Conservation (phyloP, 1,139 yeast genomes). For the Candida tropicalis region DNA sequence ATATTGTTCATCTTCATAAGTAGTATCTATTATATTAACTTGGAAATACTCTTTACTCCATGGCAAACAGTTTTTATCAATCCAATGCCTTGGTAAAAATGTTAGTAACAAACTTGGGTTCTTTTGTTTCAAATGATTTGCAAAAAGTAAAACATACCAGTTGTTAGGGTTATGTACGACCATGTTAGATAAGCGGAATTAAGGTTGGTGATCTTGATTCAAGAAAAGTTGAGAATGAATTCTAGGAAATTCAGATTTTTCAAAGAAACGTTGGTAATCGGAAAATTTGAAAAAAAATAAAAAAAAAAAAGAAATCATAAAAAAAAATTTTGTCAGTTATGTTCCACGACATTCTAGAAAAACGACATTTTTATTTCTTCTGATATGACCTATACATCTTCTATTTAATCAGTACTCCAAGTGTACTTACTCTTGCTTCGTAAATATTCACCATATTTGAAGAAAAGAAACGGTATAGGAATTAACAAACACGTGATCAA, state of each 20-base stretch:
- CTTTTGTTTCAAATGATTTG: neutral
- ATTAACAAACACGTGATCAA: conserved; percentile 33
- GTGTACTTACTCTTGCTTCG: conserved; percentile 29
- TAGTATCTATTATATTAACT: conserved; percentile 41
- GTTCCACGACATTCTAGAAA: conserved; percentile 11
- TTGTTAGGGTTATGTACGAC: conserved; percentile 83
- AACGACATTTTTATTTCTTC: neutral
- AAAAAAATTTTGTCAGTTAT: neutral
- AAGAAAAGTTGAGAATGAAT: neutral
- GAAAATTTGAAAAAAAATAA: neutral
- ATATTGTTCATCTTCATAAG: conserved; percentile 35
- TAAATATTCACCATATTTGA: conserved; percentile 34
- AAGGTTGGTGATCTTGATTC: neutral
- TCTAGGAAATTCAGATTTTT: too few species aligned
- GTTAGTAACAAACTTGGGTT: conserved; percentile 25
- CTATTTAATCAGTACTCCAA: conserved; percentile 19
- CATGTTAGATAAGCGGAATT: conserved; percentile 36
- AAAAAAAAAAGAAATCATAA: conserved; percentile 7
- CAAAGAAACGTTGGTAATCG: too few species aligned
- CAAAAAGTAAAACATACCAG: conserved; percentile 52
- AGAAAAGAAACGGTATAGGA: conserved; percentile 42
- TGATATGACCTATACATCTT: neutral
- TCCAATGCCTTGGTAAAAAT: conserved; percentile 67
- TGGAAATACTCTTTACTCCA: conserved; percentile 69
- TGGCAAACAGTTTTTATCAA: conserved; percentile 75